phyloP scores from a whole-genome alignment of 805 yeast species.

The Schizosaccharomyces lindneri region DNA sequence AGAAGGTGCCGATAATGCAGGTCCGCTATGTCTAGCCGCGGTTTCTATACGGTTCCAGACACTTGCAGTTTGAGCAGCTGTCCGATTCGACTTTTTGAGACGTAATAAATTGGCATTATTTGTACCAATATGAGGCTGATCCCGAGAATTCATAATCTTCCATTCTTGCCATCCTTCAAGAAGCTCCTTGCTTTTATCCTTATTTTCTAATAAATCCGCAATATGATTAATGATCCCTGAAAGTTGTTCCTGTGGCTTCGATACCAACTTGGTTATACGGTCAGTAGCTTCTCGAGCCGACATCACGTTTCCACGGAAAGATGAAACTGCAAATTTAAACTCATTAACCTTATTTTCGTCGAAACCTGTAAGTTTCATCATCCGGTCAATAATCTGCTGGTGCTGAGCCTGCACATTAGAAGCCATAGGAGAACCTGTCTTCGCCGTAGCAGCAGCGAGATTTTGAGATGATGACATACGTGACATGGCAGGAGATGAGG shows the following conservation, averaged over 20 bases:
- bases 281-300: not conserved
- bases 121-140: not conserved
- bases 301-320: not conserved
- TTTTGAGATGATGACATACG: no score
- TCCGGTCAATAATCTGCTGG: not conserved
- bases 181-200: not conserved
- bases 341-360: not conserved
- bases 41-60: conserved; percentile 1
- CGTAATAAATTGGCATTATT: not conserved
- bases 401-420: not conserved
- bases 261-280: not conserved
- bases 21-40: not conserved
- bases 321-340: not conserved
- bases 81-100: not conserved
- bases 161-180: not conserved
- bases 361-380: not conserved
- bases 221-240: not conserved
- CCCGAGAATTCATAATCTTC: not conserved
- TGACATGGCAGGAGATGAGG: not conserved
- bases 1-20: not conserved
- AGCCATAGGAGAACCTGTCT: not conserved
- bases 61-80: conserved; percentile 1
- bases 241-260: not conserved
- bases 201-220: not conserved
- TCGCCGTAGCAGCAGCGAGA: no score